Percentiles rank a stretch among this genome's conserved stretches.
phyloP scores from a whole-genome alignment of 805 yeast genomes.

The Zygosaccharomyces lentus region DNA sequence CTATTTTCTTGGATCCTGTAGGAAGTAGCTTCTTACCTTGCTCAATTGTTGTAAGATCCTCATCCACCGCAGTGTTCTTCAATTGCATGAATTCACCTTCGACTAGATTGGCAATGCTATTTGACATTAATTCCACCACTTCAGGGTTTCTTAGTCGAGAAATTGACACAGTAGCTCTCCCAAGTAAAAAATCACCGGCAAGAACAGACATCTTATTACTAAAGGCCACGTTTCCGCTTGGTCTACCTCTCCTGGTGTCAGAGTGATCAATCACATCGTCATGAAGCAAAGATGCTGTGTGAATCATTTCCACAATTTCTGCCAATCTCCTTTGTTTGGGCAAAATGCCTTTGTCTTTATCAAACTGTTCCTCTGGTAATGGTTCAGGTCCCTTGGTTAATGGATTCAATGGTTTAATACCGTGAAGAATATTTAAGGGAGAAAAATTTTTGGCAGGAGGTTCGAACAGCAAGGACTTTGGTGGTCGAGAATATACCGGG shows the following conservation, averaged over 20 bases:
- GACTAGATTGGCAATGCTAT: slow-evolving; percentile 92
- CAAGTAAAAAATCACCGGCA: slow-evolving; percentile 93
- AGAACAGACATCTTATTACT: slow-evolving; percentile 96
- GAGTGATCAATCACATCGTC: slow-evolving; percentile 94
- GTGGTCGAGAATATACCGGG: slow-evolving; percentile 56
- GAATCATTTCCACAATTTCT: slow-evolving; percentile 97
- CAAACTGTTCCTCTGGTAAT: slow-evolving; percentile 47
- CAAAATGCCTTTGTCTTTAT: slow-evolving; percentile 65
- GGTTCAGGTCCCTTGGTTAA: slow-evolving; percentile 73
- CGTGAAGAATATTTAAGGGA: slow-evolving; percentile 81
- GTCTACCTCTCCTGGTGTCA: slow-evolving; percentile 84
- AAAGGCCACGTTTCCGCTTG: slow-evolving; percentile 88
- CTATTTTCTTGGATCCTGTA: slow-evolving; percentile 12
- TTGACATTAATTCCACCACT: slow-evolving; percentile 90
- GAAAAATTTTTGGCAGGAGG: slow-evolving; percentile 50
- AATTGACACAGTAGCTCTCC: slow-evolving; percentile 93
- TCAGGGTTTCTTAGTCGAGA: slow-evolving; percentile 94
- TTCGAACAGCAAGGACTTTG: slow-evolving; percentile 55
- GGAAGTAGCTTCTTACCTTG: slow-evolving; percentile 40
- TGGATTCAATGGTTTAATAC: slow-evolving; percentile 90
- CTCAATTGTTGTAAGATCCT: slow-evolving; percentile 37
- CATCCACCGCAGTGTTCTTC: slow-evolving; percentile 79
- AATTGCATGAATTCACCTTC: slow-evolving; percentile 99
- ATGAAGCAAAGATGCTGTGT: slow-evolving; percentile 90
- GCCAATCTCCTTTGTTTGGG: slow-evolving; percentile 95